Evolutionary conservation across 2,329 filamentous ascomycete species (phyloP), one percentile per base, ranked within the genome.

Genomic region (Dryadomyces quercus-mongolicae): DNA sequence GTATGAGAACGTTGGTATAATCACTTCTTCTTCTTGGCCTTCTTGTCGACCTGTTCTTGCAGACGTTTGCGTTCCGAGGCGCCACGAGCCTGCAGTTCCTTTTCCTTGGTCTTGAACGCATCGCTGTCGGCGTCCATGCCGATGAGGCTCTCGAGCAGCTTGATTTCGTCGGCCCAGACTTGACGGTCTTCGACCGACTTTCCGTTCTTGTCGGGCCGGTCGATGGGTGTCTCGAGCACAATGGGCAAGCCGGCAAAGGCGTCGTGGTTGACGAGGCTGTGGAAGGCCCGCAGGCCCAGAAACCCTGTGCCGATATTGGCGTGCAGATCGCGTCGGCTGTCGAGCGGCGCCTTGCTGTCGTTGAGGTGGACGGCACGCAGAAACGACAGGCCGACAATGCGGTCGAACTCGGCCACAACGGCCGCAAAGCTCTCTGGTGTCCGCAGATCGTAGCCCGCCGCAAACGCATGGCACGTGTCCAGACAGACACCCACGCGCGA

Each of bases 221-320:
- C 88, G 58, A 93, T 92, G 6, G 93, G 93, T n/a, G 93, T 98
- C 73, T 98, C 93, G 8, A 98, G 78, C 2, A 98, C 84, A 81
- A 98, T 89, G 4, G 93, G 93, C 62, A 96, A 70, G 25, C 81
- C 81, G 60, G 86, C 79, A 56, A 97, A 86, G 1, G 81, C 74
- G 25, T 77, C 73, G 63, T 89, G 82, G 67, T 97, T 97, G 75
- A 97, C 85, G 56, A 98, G 72, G 64, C 84, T 88, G 70, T 95
- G 88, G 68, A 98, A 98, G 2, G 91, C 87, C 21, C 87, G 80
- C 16, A 98, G 76, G 0, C 93, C 93, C 0, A 98, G 76, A 65
- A 94, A 98, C 1, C 93, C 93, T 0, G 90, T 94, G 25, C 93
- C 93, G 59, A 98, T 97, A 66, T 96, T 97, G 60, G 92, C 90